Conservation (phyloP, 2,329 filamentous ascomycete species). For the Aspergillus sp. region DNA sequence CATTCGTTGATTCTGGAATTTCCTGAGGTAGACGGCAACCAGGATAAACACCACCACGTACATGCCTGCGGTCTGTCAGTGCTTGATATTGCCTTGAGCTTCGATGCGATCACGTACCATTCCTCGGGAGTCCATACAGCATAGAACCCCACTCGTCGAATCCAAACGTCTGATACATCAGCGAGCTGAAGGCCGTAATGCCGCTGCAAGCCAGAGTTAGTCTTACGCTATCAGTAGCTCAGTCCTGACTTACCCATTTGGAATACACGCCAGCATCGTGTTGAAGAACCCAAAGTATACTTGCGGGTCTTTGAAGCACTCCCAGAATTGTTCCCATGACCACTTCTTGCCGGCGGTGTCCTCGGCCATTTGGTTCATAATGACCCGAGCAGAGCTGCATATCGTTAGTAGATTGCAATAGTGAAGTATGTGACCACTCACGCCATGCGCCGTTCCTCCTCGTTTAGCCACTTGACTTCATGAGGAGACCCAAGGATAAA, state of each 20-base stretch:
- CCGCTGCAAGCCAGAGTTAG: background rate
- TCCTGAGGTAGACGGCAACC: background rate
- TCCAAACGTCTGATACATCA: conserved; percentile 3
- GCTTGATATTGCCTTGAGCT: too few species aligned
- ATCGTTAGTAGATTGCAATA: background rate
- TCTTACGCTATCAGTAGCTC: too few species aligned
- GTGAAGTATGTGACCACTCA: background rate
- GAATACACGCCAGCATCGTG: background rate
- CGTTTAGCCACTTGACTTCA: conserved; percentile 6
- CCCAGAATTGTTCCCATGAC: conserved; percentile 3
- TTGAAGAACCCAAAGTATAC: conserved; percentile 1
- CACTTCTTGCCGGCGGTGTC: background rate
- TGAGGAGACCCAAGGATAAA: conserved; percentile 6
- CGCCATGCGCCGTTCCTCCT: conserved; percentile 6
- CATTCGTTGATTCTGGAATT: too few species aligned
- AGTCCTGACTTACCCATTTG: too few species aligned
- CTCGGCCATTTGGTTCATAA: background rate
- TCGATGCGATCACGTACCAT: background rate
- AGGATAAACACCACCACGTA: background rate
- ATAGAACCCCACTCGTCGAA: background rate
- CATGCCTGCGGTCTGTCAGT: too few species aligned
- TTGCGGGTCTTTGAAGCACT: background rate
- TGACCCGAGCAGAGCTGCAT: background rate
- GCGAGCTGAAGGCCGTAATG: background rate
- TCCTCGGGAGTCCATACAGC: background rate